Conservation (phyloP, 805 yeast species). For the Danielozyma ontarioensis region DNA sequence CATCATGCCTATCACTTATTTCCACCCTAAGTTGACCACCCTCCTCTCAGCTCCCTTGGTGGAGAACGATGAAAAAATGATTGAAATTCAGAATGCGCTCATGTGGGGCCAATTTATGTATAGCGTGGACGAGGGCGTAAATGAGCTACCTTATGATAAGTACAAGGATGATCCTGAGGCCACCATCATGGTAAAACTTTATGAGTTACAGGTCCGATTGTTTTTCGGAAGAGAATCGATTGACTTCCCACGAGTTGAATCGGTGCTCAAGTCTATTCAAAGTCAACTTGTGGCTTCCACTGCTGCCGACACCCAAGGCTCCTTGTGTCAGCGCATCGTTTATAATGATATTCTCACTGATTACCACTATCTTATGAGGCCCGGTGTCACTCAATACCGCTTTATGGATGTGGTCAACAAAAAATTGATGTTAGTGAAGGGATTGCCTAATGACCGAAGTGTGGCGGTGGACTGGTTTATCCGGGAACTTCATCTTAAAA, state of each 20-base stretch:
- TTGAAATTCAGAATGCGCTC: background rate
- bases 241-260: background rate
- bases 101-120: background rate
- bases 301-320: too few species aligned
- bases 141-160: background rate
- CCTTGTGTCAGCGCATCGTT: conserved; percentile 12
- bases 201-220: background rate
- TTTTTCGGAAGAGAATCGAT: background rate
- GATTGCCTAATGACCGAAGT: background rate
- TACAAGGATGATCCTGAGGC: background rate
- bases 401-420: conserved; percentile 22
- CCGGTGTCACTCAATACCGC: conserved; percentile 7
- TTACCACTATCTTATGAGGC: conserved; percentile 17
- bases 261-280: background rate
- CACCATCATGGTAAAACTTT: background rate
- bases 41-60: too few species aligned
- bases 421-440: conserved; percentile 11
- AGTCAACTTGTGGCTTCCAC: too few species aligned
- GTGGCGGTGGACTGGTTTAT: conserved; percentile 4
- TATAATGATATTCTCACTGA: conserved; percentile 30
- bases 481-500: conserved; percentile 17
- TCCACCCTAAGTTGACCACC: too few species aligned
- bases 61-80: background rate
- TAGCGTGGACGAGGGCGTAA: background rate
- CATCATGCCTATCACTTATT: too few species aligned